These are phyloP conservation scores for Trichophyton rubrum DNA, from an alignment of 2,329 filamentous ascomycete genomes.

Conservation along the genomic window DNA sequence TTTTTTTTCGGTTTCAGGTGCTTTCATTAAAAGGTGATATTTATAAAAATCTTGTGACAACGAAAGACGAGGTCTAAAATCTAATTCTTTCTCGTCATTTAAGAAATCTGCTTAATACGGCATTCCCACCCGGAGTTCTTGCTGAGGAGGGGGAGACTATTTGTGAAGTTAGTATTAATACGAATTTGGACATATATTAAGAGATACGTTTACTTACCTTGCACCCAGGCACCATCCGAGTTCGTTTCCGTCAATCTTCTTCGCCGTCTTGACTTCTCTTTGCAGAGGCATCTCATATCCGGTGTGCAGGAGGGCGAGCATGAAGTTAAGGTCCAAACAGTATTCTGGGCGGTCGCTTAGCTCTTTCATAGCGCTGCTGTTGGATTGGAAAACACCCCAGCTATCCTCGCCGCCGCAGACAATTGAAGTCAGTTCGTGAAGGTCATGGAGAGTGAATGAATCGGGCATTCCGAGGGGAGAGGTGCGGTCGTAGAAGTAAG, in stretches of 20 bases:
- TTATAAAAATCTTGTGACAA: neutral
- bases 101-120: conserved; percentile 64
- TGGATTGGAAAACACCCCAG: conserved; percentile 69
- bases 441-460: conserved; percentile 80
- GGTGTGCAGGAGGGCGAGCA: conserved; percentile 82
- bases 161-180: conserved; percentile 16
- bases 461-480: conserved; percentile 96
- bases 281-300: conserved; percentile 98
- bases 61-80: neutral
- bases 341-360: conserved; percentile 72
- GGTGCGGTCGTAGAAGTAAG: conserved; percentile 95
- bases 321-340: conserved; percentile 93
- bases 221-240: conserved; percentile 96
- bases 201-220: conserved; percentile 47
- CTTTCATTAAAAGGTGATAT: neutral
- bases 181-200: neutral
- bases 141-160: conserved; percentile 68
- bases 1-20: neutral
- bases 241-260: conserved; percentile 97
- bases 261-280: conserved; percentile 91
- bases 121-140: conserved; percentile 81
- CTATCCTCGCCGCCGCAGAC: conserved; percentile 67
- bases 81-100: conserved; percentile 17
- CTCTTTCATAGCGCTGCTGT: conserved; percentile 69
- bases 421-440: conserved; percentile 69